phyloP scores from a whole-genome alignment of 208 protist genomes.

The Acanthamoeba culbertsoni region DNA sequence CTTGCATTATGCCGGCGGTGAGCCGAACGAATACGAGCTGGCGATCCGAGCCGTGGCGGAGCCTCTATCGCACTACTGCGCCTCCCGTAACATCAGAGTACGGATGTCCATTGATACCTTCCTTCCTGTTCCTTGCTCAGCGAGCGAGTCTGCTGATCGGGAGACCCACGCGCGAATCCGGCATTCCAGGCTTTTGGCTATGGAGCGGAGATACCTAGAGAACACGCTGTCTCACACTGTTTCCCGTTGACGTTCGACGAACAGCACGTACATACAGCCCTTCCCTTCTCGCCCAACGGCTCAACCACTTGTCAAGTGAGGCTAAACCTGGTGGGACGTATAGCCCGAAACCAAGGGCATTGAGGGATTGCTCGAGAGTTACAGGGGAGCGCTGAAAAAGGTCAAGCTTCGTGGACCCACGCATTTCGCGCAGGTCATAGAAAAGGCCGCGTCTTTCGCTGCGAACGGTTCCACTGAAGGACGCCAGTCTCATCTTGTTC shows the following conservation, averaged over 20 bases:
- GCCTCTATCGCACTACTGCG: not conserved
- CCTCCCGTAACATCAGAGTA: not conserved
- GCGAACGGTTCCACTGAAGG: not conserved
- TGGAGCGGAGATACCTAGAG: conserved; percentile 56
- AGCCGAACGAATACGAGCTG: conserved; percentile 59
- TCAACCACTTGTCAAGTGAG: not conserved
- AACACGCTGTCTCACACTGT: conserved; percentile 66
- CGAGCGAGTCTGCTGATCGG: not conserved
- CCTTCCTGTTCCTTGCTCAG: not conserved
- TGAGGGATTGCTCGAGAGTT: conserved; percentile 79
- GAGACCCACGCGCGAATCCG: not conserved
- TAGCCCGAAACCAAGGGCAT: conserved; percentile 78
- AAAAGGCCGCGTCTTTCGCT: not conserved
- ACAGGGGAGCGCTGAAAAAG: conserved; percentile 70
- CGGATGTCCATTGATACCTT: not conserved
- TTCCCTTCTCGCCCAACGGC: not conserved
- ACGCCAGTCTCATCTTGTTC: not conserved
- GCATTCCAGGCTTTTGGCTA: conserved; percentile 71
- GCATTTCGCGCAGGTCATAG: conserved; percentile 77
- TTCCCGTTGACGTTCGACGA: conserved; percentile 70
- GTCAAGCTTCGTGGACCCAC: conserved; percentile 82
- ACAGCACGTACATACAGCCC: not conserved
- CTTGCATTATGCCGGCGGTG: not conserved
- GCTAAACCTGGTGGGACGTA: not conserved
- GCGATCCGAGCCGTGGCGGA: conserved; percentile 61